Percentiles rank a stretch among this genome's conserved stretches.
Conservation (phyloP, 225 moss, liverwort and hornwort species). For the Neckera pumila region DNA sequence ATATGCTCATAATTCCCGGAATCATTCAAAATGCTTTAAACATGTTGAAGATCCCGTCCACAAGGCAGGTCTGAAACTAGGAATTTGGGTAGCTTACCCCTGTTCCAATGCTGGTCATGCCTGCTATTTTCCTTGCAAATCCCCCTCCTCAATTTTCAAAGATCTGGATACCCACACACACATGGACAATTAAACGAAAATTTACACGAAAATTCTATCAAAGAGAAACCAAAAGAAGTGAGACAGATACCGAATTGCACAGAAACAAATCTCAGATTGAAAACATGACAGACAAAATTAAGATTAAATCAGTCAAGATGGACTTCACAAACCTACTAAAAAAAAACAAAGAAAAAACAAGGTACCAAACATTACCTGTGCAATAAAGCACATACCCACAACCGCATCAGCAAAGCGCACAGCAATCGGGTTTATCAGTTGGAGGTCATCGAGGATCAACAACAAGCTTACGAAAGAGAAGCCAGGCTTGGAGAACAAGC, state of each 20-base stretch:
- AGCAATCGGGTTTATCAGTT: neutral
- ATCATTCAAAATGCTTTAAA: neutral
- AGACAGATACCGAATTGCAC: neutral
- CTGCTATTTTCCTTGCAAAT: slow-evolving; percentile 1
- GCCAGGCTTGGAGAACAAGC: slow-evolving; percentile 6
- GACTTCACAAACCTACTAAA: neutral
- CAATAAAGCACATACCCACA: neutral
- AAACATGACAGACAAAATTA: neutral
- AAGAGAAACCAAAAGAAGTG: neutral
- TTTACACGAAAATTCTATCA: neutral
- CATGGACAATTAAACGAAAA: neutral
- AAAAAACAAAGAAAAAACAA: neutral
- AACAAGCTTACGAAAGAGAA: neutral
- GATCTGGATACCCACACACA: neutral
- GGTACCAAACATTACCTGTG: neutral
- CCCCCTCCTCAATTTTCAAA: neutral
- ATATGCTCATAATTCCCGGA: neutral
- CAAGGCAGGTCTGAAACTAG: neutral
- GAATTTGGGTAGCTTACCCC: slow-evolving; percentile 19
- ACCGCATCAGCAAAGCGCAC: neutral
- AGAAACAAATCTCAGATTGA: neutral
- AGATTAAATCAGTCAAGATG: neutral
- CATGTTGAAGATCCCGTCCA: neutral
- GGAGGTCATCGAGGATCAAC: neutral
- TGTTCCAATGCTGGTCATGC: slow-evolving; percentile 61